phyloP scores from a whole-genome alignment of 257 asterid species.

The Salvia hispanica region DNA sequence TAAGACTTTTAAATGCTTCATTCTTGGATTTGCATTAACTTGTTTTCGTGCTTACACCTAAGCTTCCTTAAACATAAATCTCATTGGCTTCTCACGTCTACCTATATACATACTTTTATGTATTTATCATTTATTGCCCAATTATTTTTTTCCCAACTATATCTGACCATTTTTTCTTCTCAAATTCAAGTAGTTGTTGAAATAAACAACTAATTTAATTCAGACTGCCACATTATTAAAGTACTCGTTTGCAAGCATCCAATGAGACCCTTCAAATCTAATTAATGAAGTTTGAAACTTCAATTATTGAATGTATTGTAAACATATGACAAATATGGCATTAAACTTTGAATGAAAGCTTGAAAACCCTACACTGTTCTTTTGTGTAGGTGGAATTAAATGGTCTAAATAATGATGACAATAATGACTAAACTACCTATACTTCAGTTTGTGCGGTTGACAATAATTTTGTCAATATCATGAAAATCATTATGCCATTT shows the following conservation, averaged over 20 bases:
- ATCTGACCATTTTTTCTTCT: constrained; percentile 10
- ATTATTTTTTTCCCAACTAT: constrained; percentile 26
- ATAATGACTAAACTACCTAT: background rate
- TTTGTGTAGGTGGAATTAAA: background rate
- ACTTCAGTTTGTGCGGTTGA: constrained; percentile 27
- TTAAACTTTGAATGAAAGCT: background rate
- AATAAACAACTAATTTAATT: constrained; percentile 16
- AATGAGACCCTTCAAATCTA: constrained; percentile 15
- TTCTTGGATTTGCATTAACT: constrained; percentile 50
- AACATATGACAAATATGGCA: constrained; percentile 5
- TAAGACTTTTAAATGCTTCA: constrained; percentile 41
- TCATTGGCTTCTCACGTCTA: constrained; percentile 19
- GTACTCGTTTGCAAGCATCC: constrained; percentile 3
- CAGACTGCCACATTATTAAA: constrained; percentile 20
- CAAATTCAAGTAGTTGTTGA: constrained; percentile 1
- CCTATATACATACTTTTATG: constrained; percentile 11
- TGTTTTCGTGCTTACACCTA: constrained; percentile 68
- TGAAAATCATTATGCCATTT: constrained; percentile 19
- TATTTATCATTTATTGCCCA: background rate
- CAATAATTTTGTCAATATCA: constrained; percentile 26
- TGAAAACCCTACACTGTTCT: background rate
- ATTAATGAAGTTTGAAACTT: background rate
- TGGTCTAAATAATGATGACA: background rate
- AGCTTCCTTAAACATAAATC: constrained; percentile 41
- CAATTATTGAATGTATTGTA: background rate